Base-by-base conservation (phyloP, 1,284 basidiomycete species). In the Rhodotorula sp. region DNA sequence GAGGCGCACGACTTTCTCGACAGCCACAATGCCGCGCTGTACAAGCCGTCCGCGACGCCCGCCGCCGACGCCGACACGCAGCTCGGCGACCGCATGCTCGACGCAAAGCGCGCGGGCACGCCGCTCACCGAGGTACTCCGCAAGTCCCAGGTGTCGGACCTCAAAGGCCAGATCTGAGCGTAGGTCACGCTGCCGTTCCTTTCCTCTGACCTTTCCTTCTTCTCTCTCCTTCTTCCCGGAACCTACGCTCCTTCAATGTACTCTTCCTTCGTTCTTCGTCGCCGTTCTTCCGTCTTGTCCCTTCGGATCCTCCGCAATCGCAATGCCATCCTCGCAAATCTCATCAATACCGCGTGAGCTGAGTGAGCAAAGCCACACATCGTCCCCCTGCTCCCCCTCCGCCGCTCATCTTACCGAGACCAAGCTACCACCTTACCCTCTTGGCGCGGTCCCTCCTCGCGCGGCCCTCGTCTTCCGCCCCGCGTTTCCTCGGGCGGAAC, bases 1-100 rank as follows among this genome's bases (percentile, higher is more conserved):
- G 87, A 88, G 61, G 85, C 90, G 17, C 85, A 88, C 78, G 83
- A 85, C 63, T 98, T 97, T 82, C 84, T 99, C 37, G 80, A 82
- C 70, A 83, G 87, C 64, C 90, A 94, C 82, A 84, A 87, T 56
- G 90, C 89, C 10, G 88, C 87, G 34, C 83, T 85, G 71, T 97
- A 90, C 84, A 85, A 73, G 41, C 29, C 29, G 19, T 19, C 53
- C 8, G 17, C 53, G 32, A 22, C 58, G n/a, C 21, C 41, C 8
- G 19, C 86, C 64, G 73, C 79, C 8, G 19, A 86, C 64, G 73
- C 79, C 54, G 77, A 76, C 53, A 41, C 65, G 55, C 57, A 67
- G 66, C 73, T 70, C 75, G 71, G 36, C 62, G 74, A 61, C 65
- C 74, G 66, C 67, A 71, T 41, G 78, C 79, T 85, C 83, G 85